Conservation (phyloP, 805 yeast species). For the Myxozyma lipomycoides region DNA sequence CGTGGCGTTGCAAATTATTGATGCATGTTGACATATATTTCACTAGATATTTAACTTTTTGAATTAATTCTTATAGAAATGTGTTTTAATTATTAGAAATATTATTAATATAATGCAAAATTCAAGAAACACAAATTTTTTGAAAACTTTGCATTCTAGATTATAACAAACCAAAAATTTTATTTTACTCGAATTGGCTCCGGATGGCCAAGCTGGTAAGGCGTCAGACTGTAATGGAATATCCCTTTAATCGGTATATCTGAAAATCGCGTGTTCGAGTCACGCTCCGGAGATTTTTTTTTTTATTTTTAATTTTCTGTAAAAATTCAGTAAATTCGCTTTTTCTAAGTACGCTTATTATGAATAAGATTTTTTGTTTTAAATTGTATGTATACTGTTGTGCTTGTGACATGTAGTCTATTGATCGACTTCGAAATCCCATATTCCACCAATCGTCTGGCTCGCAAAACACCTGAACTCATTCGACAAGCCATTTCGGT, state of each 20-base stretch:
- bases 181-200: constrained; percentile 7
- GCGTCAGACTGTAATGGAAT: constrained; percentile 30
- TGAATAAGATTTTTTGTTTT: no score
- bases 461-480: constrained; percentile 84
- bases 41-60: neutral
- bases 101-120: neutral
- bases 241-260: constrained; percentile 7
- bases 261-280: constrained; percentile 32
- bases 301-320: neutral
- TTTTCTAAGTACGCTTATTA: no score
- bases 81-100: neutral
- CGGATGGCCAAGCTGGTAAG: constrained; percentile 32
- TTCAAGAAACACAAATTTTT: no score
- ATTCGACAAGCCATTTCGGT: constrained; percentile 78
- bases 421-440: constrained; percentile 50
- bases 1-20: no score
- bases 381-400: no score
- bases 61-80: no score
- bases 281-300: constrained; percentile 28
- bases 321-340: no score
- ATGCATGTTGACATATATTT: no score
- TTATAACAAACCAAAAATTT: neutral
- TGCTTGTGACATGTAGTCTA: no score
- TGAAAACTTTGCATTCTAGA: neutral
- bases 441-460: constrained; percentile 56